Evolutionary conservation across 2,329 filamentous ascomycete species (phyloP).

Genomic region (Fusarium sp.): DNA sequence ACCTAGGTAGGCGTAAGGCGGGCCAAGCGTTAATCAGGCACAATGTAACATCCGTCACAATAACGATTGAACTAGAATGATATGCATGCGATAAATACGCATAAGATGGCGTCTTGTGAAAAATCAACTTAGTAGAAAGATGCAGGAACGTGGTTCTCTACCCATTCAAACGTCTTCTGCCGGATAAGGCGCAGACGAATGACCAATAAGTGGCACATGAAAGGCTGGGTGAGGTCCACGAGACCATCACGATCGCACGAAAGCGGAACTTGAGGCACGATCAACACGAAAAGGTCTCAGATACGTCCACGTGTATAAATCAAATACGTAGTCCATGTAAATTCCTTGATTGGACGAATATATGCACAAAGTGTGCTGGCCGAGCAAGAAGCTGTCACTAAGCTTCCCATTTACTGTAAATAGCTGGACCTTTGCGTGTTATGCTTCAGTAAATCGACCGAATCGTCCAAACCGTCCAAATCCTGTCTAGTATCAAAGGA

Average conservation of each 20-base stretch:
- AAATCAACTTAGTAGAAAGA: background rate
- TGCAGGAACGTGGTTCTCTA: constrained; percentile 7
- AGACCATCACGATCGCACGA: constrained; percentile 35
- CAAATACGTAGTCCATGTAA: constrained; percentile 10
- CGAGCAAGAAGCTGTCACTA: background rate
- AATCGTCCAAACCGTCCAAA: too few relatives aligned
- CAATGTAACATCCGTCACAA: constrained; percentile 31
- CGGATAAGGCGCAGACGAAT: constrained; percentile 19
- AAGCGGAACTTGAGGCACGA: constrained; percentile 30
- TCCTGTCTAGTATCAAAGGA: too few relatives aligned
- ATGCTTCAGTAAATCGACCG: too few relatives aligned
- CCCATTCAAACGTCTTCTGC: background rate
- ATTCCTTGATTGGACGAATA: background rate
- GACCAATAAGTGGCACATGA: constrained; percentile 41
- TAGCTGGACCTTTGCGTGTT: background rate
- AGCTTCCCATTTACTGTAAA: too few relatives aligned
- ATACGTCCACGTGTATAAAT: constrained; percentile 31
- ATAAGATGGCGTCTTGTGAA: constrained; percentile 7
- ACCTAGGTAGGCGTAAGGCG: constrained; percentile 6
- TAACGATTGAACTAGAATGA: constrained; percentile 14
- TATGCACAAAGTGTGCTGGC: background rate
- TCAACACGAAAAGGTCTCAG: constrained; percentile 20
- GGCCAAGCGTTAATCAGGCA: constrained; percentile 38
- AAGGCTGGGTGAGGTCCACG: constrained; percentile 31
- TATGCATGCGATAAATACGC: constrained; percentile 27